Conservation (phyloP, 495 filamentous ascomycete species). For the Pyrenula aspistea region DNA sequence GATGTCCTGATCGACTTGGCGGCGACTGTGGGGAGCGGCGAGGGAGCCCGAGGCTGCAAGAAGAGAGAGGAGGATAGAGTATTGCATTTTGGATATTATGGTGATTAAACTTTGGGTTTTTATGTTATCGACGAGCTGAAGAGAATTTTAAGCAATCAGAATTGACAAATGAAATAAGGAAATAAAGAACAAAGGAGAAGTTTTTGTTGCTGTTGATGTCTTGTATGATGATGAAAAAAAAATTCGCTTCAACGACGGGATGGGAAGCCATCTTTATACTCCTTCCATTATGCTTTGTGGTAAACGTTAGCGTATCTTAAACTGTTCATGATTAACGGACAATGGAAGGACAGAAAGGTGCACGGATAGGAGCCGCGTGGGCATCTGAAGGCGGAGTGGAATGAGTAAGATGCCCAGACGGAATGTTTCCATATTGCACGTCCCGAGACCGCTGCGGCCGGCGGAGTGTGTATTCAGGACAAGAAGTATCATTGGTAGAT, state of each 20-base stretch:
- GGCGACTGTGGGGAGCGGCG: not conserved
- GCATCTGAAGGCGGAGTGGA: not conserved
- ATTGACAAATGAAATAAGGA: not conserved
- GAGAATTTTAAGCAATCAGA: not conserved
- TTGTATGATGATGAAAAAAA: not conserved
- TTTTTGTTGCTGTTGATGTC: not conserved
- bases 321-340: not conserved
- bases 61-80: constrained; percentile 2
- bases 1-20: constrained; percentile 1
- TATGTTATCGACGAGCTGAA: not conserved
- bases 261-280: not conserved
- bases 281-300: not conserved
- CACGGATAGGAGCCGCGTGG: not conserved
- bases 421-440: not conserved
- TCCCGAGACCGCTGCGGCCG: not conserved
- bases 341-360: not conserved
- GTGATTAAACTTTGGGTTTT: not conserved
- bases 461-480: not conserved
- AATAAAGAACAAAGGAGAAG: not conserved
- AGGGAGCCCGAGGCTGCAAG: constrained; percentile 4
- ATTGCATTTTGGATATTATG: constrained; percentile 3
- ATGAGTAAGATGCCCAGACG: not conserved
- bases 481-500: not conserved
- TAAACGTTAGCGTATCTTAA: not conserved
- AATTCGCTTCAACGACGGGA: not conserved